Evolutionary conservation across 306 rosid genomes (phyloP), one percentile per base, ranked within the genome.

Genomic region (Corylus americana): DNA sequence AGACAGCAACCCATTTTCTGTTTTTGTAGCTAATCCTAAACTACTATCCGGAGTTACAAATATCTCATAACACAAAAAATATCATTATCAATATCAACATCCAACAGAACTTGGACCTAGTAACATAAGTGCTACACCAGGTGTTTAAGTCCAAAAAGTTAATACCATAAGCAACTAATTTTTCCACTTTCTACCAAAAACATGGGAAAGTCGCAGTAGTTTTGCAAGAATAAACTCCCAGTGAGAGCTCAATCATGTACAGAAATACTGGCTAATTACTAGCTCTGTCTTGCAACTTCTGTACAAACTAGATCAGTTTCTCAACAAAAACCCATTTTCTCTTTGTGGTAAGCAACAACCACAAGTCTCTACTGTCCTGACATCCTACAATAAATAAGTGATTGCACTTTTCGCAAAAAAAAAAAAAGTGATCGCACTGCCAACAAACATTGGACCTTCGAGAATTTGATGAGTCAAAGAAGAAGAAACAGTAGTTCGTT

Each of bases 391-490:
- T 27, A 27, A 35, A 11, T 2, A 48, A 67, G 29, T 10, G 12
- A 68, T 63, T 74, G 47, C 63, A 49, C 51, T 3, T 31, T 31
- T 31, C 35, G 3, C 25, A 0, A 2, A 31, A 31, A 31, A 31
- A 31, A 27, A 35, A 11, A 0, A 48, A 67, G 29, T 10, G 12
- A 68, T 63, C 64, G 47, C 63, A 49, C 51, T 3, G 37, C 69
- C 83, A 63, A 25, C 37, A 53, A 25, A 42, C 58, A 42, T 42
- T 4, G 45, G 47, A 59, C 69, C 39, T 25, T 59, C 82, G 47
- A 42, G 59, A 51, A 58, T 25, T 44, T 35, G 17, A 71, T n/a
- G 72, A 29, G 64, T 25, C 29, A 62, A 17, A 69, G 51, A 18
- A 70, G 20, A 53, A 31, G 37, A 53, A 58, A 8, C 4, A 51